phyloP scores from a whole-genome alignment of 2,329 filamentous ascomycete genomes.

The Microsporum ferrugineum region DNA sequence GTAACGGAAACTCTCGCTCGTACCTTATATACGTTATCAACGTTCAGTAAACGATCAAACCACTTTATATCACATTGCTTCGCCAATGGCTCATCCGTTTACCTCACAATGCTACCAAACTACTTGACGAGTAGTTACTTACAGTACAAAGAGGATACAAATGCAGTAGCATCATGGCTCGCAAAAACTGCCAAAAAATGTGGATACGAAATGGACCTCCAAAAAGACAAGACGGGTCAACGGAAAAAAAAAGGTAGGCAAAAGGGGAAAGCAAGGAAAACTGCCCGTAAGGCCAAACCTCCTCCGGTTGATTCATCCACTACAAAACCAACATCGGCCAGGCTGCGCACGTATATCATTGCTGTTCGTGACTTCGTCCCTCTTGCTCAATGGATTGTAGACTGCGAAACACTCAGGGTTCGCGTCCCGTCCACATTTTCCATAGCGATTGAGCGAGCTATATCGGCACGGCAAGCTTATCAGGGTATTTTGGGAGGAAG shows the following conservation, averaged over 20 bases:
- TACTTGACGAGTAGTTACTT: slow-evolving; percentile 17
- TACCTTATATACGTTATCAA: too few relatives aligned
- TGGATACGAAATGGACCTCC: slow-evolving; percentile 14
- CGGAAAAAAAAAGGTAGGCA: background rate
- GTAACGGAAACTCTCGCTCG: too few relatives aligned
- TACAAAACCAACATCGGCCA: background rate
- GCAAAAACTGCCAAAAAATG: slow-evolving; percentile 18
- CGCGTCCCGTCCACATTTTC: slow-evolving; percentile 7
- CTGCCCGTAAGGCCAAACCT: background rate
- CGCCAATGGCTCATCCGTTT: background rate
- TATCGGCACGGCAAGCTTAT: slow-evolving; percentile 7
- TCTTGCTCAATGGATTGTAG: slow-evolving; percentile 11
- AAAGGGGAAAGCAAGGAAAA: background rate
- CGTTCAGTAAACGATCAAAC: too few relatives aligned
- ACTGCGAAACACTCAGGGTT: slow-evolving; percentile 5
- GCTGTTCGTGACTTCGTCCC: slow-evolving; percentile 11
- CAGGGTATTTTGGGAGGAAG: background rate
- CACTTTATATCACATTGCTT: too few relatives aligned
- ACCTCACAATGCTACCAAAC: slow-evolving; percentile 13
- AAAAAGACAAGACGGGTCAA: slow-evolving; percentile 1
- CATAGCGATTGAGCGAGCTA: slow-evolving; percentile 7
- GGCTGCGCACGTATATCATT: slow-evolving; percentile 8
- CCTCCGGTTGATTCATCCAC: background rate
- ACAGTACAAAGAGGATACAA: slow-evolving; percentile 22
- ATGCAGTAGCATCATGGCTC: slow-evolving; percentile 21